Conservation (phyloP, 345 rosid genomes). For the Orychophragmus violaceus region DNA sequence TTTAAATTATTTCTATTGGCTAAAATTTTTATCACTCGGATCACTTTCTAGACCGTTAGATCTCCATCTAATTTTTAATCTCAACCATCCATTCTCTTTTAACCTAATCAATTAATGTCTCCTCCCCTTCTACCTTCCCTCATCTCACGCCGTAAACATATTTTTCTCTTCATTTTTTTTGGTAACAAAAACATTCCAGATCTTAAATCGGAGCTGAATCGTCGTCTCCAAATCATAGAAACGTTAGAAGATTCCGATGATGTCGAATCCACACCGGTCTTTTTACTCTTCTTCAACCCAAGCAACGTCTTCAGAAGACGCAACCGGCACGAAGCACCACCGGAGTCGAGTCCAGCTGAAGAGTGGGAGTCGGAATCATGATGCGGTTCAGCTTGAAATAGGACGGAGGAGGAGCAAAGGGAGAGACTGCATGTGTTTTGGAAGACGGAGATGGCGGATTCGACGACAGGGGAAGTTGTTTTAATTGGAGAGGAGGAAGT, state of each 20-base stretch:
- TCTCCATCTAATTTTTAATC: too few species aligned
- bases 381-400: constrained; percentile 2
- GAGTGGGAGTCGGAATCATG: not conserved
- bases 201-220: too few species aligned
- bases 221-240: constrained; percentile 13
- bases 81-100: too few species aligned
- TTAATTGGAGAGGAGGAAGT: not conserved
- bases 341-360: not conserved
- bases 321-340: not conserved
- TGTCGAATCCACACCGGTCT: constrained; percentile 4
- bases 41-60: too few species aligned
- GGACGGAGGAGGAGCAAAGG: constrained; percentile 18
- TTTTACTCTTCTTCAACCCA: constrained; percentile 19
- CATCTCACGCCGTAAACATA: too few species aligned
- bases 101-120: too few species aligned
- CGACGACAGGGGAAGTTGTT: not conserved
- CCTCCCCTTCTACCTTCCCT: too few species aligned
- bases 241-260: not conserved
- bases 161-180: too few species aligned
- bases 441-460: not conserved
- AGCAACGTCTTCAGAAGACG: constrained; percentile 10
- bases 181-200: too few species aligned
- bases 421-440: constrained; percentile 3
- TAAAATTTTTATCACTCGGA: too few species aligned
- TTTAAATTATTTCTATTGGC: too few species aligned